Conservation (phyloP, 1,139 yeast species). For the Zygosaccharomyces sapae region DNA sequence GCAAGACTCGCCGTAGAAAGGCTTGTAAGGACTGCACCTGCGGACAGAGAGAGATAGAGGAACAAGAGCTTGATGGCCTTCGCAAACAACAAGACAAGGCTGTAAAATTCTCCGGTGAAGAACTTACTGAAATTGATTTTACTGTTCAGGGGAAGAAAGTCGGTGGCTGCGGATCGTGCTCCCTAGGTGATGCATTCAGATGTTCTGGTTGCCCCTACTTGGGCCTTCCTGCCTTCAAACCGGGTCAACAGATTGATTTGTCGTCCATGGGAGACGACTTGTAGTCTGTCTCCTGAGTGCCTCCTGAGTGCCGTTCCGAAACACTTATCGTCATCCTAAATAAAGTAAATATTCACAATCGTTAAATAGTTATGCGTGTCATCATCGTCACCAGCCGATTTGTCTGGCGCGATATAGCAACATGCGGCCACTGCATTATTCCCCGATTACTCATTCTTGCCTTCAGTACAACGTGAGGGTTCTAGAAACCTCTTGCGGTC, state of each 20-base stretch:
- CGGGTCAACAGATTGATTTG: constrained; percentile 66
- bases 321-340: neutral
- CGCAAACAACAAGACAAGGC: constrained; percentile 42
- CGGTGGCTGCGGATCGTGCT: constrained; percentile 96
- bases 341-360: neutral
- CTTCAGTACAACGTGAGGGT: constrained; percentile 1
- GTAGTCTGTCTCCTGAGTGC: constrained; percentile 14
- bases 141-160: constrained; percentile 86
- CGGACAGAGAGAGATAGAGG: constrained; percentile 83
- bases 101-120: constrained; percentile 63
- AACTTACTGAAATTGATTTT: constrained; percentile 83
- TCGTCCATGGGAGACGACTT: constrained; percentile 42
- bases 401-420: neutral
- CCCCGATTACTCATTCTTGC: neutral
- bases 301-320: neutral
- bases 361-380: neutral
- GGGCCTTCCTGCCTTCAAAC: constrained; percentile 96
- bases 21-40: constrained; percentile 98
- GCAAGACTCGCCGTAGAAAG: constrained; percentile 56
- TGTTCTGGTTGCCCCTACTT: constrained; percentile 97
- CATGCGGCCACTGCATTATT: neutral
- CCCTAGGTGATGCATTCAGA: constrained; percentile 95
- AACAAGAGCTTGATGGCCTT: constrained; percentile 51
- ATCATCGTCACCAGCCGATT: neutral
- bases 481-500: neutral